A percentile compares a stretch with the other conserved stretches of the same genome.
Evolutionary conservation across 768 basidiomycete genomes (phyloP).

Genomic region (Jaapia argillacea): DNA sequence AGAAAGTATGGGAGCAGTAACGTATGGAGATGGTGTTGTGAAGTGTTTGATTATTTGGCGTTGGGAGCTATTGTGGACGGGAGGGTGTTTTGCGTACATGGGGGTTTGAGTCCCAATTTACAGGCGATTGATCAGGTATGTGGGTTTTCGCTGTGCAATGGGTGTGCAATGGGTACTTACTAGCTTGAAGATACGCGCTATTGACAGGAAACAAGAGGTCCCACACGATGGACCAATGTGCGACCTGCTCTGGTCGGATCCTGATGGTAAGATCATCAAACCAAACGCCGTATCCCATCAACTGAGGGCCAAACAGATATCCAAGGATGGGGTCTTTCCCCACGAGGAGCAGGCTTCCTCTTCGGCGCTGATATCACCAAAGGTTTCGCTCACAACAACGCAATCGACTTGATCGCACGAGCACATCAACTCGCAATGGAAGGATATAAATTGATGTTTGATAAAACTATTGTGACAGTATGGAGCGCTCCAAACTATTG

Average conservation of each 20-base stretch:
- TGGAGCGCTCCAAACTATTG: conserved; percentile 99
- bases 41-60: conserved; percentile 95
- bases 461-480: conserved; percentile 89
- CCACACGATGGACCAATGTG: conserved; percentile 99
- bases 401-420: conserved; percentile 88
- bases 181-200: conserved; percentile 67
- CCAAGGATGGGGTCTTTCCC: conserved; percentile 90
- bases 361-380: conserved; percentile 92
- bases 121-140: conserved; percentile 81
- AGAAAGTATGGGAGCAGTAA: conserved; percentile 89
- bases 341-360: conserved; percentile 93
- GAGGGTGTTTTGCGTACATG: conserved; percentile 94
- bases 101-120: conserved; percentile 86
- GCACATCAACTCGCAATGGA: conserved; percentile 99
- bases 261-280: conserved; percentile 58
- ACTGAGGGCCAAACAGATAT: conserved; percentile 50
- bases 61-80: conserved; percentile 96
- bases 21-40: conserved; percentile 98
- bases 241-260: conserved; percentile 98
- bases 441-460: conserved; percentile 96
- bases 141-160: not conserved
- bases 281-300: not conserved
- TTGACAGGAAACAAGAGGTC: conserved; percentile 95
- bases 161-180: not conserved
- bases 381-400: conserved; percentile 82